Conservation (phyloP, 2,329 filamentous ascomycete genomes). For the Cladophialophora psammophila region DNA sequence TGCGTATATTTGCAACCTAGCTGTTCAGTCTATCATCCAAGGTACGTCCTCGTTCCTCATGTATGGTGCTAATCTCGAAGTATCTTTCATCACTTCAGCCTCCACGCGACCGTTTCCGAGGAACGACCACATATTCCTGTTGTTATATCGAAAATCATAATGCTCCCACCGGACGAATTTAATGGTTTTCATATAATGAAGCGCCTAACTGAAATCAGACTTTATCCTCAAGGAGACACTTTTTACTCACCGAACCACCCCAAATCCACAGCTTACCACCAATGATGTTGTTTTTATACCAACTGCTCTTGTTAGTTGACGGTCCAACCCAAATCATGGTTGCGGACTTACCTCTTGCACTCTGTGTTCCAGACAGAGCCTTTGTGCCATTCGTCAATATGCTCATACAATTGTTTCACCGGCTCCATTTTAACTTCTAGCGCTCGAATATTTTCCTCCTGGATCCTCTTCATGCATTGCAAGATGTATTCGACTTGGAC, state of each 20-base stretch:
- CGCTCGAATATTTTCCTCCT: conserved; percentile 27
- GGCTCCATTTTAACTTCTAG: conserved; percentile 25
- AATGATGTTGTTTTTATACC: conserved; percentile 25
- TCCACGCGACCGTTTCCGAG: conserved; percentile 30
- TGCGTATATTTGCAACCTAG: neutral
- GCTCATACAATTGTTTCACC: conserved; percentile 27
- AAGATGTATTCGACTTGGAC: conserved; percentile 30
- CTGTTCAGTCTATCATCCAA: conserved; percentile 22
- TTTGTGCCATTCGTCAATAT: conserved; percentile 29
- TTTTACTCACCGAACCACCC: conserved; percentile 25
- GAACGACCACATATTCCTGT: conserved; percentile 29
- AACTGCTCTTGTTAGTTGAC: conserved; percentile 10
- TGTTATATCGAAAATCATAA: conserved; percentile 27
- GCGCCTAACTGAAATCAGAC: conserved; percentile 13
- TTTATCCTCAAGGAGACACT: neutral
- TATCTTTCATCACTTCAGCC: conserved; percentile 27
- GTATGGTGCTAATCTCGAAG: conserved; percentile 23
- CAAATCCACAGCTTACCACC: conserved; percentile 29
- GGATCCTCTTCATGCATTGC: conserved; percentile 27
- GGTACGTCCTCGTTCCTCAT: conserved; percentile 27
- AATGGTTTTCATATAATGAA: conserved; percentile 35
- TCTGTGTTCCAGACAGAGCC: conserved; percentile 22
- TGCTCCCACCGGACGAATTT: conserved; percentile 30
- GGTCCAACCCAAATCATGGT: neutral
- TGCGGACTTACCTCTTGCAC: conserved; percentile 23